Evolutionary conservation across 1,284 basidiomycete species (phyloP).

Genomic region (Stygiomarasmius scandens): DNA sequence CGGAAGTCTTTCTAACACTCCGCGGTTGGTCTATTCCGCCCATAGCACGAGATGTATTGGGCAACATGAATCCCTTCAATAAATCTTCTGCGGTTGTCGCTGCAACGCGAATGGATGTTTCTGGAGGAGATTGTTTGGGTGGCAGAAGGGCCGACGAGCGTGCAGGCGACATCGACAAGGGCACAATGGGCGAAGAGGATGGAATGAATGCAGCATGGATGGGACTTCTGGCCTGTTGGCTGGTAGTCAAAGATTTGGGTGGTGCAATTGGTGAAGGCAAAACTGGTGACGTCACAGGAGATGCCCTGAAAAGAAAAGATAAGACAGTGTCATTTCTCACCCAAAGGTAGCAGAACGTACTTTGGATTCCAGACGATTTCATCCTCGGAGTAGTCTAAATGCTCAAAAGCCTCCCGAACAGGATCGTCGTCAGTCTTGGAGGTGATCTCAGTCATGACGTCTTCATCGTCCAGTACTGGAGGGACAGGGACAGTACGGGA

Average conservation of each 20-base stretch:
- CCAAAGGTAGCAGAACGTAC: slow-evolving; percentile 35
- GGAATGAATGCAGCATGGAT: slow-evolving; percentile 10
- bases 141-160: background rate
- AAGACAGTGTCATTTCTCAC: background rate
- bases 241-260: slow-evolving; percentile 9
- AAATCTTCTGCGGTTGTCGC: slow-evolving; percentile 26
- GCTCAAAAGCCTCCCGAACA: slow-evolving; percentile 72
- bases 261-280: slow-evolving; percentile 13
- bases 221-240: background rate
- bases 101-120: slow-evolving; percentile 10
- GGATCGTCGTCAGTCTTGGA: slow-evolving; percentile 82
- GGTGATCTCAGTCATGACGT: slow-evolving; percentile 64
- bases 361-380: slow-evolving; percentile 67
- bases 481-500: background rate
- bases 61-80: slow-evolving; percentile 21
- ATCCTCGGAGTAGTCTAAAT: slow-evolving; percentile 53
- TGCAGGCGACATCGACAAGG: background rate
- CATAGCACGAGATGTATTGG: no score
- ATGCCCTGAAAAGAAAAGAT: slow-evolving; percentile 11
- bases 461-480: slow-evolving; percentile 49
- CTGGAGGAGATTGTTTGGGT: background rate
- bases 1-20: slow-evolving; percentile 28
- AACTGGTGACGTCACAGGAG: slow-evolving; percentile 16
- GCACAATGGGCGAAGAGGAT: background rate
- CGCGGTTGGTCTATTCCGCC: slow-evolving; percentile 18